A percentile compares a stretch with the other conserved stretches of the same genome.
Conservation (phyloP, 1,284 basidiomycete genomes). For the Ustilago sp. region DNA sequence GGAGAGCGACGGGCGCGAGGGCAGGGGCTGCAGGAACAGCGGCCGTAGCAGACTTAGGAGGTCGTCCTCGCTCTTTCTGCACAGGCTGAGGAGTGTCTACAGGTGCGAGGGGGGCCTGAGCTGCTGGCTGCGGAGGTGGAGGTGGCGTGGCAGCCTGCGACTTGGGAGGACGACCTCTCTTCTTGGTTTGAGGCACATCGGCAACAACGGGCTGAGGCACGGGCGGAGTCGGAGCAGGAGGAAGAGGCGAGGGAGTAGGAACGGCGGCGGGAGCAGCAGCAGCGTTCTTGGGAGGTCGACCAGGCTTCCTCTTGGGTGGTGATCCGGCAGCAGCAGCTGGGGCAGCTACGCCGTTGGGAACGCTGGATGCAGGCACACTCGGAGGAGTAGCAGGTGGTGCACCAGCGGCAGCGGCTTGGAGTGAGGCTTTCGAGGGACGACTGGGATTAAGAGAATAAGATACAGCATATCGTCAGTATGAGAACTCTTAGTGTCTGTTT, state of each 20-base stretch:
- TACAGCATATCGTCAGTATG: not conserved
- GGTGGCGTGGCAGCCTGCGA: slow-evolving; percentile 3
- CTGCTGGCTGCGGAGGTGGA: slow-evolving; percentile 6
- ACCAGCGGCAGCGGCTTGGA: slow-evolving; percentile 9
- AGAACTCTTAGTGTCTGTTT: not conserved
- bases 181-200: slow-evolving; percentile 15
- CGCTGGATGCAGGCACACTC: not conserved
- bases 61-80: slow-evolving; percentile 14
- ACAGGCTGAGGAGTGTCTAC: not conserved
- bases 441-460: slow-evolving; percentile 8
- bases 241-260: not conserved
- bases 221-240: slow-evolving; percentile 8
- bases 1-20: not conserved
- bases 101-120: not conserved
- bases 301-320: slow-evolving; percentile 26
- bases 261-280: slow-evolving; percentile 8
- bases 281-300: slow-evolving; percentile 33
- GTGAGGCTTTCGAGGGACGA: slow-evolving; percentile 32
- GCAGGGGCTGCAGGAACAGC: slow-evolving; percentile 4
- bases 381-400: not conserved
- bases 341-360: slow-evolving; percentile 12
- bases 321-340: slow-evolving; percentile 6
- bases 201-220: slow-evolving; percentile 4
- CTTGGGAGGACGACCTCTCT: slow-evolving; percentile 36
- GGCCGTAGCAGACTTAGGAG: slow-evolving; percentile 10